These are phyloP conservation scores for Lactarius akahatsu DNA, from an alignment of 768 basidiomycete genomes.

Conservation along the genomic window DNA sequence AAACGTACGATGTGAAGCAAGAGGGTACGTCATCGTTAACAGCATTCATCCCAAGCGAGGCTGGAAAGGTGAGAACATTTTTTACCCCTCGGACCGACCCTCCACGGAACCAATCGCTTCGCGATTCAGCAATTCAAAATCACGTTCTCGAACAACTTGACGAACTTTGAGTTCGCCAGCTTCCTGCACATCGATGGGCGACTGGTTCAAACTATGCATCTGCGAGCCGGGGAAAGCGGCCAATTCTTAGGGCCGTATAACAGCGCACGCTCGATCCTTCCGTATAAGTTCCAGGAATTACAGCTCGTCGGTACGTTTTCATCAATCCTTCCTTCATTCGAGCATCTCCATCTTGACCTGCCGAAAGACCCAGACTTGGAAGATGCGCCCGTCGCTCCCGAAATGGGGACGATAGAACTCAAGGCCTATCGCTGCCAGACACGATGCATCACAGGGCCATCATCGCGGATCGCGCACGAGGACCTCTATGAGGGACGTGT, in stretches of 20 bases:
- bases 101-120: not conserved
- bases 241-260: not conserved
- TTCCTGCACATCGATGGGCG: slow-evolving; percentile 1
- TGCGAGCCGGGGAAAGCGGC: not conserved
- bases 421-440: not conserved
- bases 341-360: not conserved
- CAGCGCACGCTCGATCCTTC: not conserved
- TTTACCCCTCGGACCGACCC: not conserved
- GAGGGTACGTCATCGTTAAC: not conserved
- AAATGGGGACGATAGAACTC: slow-evolving; percentile 14
- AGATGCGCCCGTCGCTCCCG: slow-evolving; percentile 1
- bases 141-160: not conserved
- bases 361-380: slow-evolving; percentile 10
- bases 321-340: not conserved
- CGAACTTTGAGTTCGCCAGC: not conserved
- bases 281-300: slow-evolving; percentile 14
- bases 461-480: too few relatives aligned
- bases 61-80: slow-evolving; percentile 16
- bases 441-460: too few relatives aligned
- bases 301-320: not conserved
- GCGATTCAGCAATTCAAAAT: slow-evolving; percentile 9
- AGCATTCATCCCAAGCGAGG: slow-evolving; percentile 16
- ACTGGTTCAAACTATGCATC: not conserved
- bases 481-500: not conserved
- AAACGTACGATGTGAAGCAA: slow-evolving; percentile 2